phyloP scores from a whole-genome alignment of 208 protist species.

The Leptomonas pyrrhocoris region DNA sequence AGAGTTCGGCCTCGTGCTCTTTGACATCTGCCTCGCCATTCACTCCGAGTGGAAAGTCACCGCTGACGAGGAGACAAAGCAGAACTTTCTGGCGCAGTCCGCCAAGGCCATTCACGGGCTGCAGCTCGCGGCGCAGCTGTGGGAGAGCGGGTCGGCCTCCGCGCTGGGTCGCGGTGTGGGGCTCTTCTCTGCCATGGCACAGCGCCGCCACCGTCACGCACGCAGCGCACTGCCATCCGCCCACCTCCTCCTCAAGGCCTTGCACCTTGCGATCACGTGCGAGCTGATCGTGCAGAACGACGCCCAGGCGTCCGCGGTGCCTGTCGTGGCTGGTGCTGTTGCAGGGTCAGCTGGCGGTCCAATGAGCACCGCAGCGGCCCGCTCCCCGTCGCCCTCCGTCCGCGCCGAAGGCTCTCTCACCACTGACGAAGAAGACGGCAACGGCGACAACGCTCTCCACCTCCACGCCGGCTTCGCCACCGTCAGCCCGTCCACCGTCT shows the following conservation, averaged over 20 bases:
- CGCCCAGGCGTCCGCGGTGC: slow-evolving; percentile 8
- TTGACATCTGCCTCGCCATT: slow-evolving; percentile 88
- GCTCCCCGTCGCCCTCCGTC: slow-evolving; percentile 4
- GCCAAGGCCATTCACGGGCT: slow-evolving; percentile 79
- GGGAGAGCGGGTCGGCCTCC: slow-evolving; percentile 53
- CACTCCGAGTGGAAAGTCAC: slow-evolving; percentile 76
- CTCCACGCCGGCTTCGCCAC: slow-evolving; percentile 3
- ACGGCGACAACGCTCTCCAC: background rate
- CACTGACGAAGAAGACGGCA: background rate
- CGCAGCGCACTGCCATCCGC: slow-evolving; percentile 65
- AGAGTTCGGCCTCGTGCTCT: slow-evolving; percentile 86
- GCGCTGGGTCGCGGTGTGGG: slow-evolving; percentile 66
- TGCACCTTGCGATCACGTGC: slow-evolving; percentile 66
- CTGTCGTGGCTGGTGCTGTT: slow-evolving; percentile 4
- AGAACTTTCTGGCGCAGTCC: slow-evolving; percentile 81
- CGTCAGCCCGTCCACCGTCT: slow-evolving; percentile 17
- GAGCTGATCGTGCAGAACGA: slow-evolving; percentile 42
- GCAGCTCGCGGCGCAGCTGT: slow-evolving; percentile 78
- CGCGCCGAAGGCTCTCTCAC: background rate
- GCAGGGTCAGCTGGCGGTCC: background rate
- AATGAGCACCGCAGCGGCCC: background rate
- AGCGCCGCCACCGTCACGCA: slow-evolving; percentile 68
- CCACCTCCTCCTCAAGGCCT: slow-evolving; percentile 77
- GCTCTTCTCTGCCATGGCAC: slow-evolving; percentile 55
- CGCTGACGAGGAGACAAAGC: slow-evolving; percentile 67